Evolutionary conservation across 371 early-diverging fungal genomes (phyloP).

Genomic region (Syncephalastrum monosporum): DNA sequence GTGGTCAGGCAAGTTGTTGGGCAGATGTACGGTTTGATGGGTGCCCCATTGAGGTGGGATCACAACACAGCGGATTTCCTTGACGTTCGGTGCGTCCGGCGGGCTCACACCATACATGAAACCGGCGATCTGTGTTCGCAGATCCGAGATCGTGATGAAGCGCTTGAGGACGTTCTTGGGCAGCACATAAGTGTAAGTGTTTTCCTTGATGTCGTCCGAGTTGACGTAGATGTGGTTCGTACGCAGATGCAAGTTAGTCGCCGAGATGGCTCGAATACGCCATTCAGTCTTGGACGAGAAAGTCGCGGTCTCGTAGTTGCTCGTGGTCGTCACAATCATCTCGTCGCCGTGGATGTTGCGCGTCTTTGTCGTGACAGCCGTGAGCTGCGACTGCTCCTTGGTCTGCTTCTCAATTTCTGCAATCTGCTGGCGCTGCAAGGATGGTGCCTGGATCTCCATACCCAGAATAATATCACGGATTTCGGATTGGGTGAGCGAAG

Average conservation of each 20-base stretch:
- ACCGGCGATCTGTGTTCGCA: conserved; percentile 94
- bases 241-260: conserved; percentile 91
- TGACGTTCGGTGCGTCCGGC: conserved; percentile 90
- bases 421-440: conserved; percentile 95
- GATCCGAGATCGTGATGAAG: conserved; percentile 93
- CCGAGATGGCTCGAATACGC: conserved; percentile 95
- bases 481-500: conserved; percentile 94
- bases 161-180: conserved; percentile 96
- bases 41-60: conserved; percentile 98
- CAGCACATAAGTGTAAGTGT: conserved; percentile 89
- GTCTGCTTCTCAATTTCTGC: conserved; percentile 97
- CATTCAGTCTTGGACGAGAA: conserved; percentile 99
- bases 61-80: conserved; percentile 93
- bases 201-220: conserved; percentile 91
- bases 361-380: conserved; percentile 95
- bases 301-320: conserved; percentile 94
- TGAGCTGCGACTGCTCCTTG: conserved; percentile 88
- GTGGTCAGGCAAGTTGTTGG: conserved; percentile 86
- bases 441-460: conserved; percentile 98
- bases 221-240: conserved; percentile 96
- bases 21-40: conserved; percentile 90
- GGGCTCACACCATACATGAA: conserved; percentile 95
- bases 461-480: conserved; percentile 99
- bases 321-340: conserved; percentile 97
- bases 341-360: conserved; percentile 98